A percentile compares a stretch with the other conserved stretches of the same genome.
Evolutionary conservation across 805 yeast species (phyloP).

Genomic region (Saccharomycopsis schoenii): DNA sequence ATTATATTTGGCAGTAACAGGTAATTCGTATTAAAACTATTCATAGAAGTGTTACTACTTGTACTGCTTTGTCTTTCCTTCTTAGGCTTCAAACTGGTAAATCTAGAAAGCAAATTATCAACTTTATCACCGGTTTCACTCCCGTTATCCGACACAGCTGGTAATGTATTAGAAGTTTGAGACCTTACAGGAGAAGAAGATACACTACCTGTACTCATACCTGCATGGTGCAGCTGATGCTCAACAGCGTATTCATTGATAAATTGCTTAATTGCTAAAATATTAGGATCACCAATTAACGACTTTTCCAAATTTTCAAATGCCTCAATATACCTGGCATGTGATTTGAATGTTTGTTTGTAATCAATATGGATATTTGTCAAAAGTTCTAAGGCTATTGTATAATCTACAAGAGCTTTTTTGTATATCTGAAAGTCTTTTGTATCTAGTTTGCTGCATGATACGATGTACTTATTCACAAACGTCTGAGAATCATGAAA

Average conservation of each 20-base stretch:
- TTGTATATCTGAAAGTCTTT: neutral
- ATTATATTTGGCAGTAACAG: slow-evolving; percentile 9
- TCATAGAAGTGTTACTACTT: neutral
- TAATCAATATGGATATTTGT: neutral
- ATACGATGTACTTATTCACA: neutral
- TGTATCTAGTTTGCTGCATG: neutral
- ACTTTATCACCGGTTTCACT: neutral
- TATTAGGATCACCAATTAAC: neutral
- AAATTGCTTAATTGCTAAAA: neutral
- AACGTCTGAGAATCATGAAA: neutral
- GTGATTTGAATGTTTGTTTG: neutral
- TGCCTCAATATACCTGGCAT: neutral
- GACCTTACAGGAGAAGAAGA: neutral
- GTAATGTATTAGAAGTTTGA: neutral
- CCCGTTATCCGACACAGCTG: neutral
- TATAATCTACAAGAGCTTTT: neutral
- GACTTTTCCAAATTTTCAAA: neutral
- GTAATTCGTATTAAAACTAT: slow-evolving; percentile 7
- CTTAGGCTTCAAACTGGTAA: neutral
- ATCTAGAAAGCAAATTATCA: slow-evolving; percentile 2
- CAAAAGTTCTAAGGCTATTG: neutral
- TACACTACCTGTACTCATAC: neutral
- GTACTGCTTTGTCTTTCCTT: neutral
- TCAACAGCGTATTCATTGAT: neutral
- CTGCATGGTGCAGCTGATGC: neutral